Percentiles rank a stretch among this genome's conserved stretches.
phyloP scores from a whole-genome alignment of 345 rosid genomes.

The Noccaea caerulescens region DNA sequence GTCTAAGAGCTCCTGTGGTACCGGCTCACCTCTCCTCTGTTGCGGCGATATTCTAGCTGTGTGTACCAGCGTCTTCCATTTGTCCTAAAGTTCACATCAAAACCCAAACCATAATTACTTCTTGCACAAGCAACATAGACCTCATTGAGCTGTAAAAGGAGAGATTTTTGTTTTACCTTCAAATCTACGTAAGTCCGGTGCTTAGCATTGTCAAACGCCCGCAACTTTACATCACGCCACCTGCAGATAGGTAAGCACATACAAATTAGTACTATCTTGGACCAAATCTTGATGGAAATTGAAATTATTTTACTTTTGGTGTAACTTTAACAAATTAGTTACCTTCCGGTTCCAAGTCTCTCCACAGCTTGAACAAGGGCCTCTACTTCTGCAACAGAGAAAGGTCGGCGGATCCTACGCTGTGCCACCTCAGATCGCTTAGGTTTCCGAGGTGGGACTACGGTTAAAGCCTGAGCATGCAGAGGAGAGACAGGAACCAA shows the following conservation, averaged over 20 bases:
- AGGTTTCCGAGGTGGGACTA: slow-evolving; percentile 66
- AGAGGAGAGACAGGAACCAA: slow-evolving; percentile 66
- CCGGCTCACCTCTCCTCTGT: slow-evolving; percentile 99
- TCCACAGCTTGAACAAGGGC: slow-evolving; percentile 97
- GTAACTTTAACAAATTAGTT: slow-evolving; percentile 7
- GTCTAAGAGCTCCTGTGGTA: slow-evolving; percentile 93
- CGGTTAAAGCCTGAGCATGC: slow-evolving; percentile 59
- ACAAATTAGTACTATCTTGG: not conserved
- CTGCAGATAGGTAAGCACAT: slow-evolving; percentile 45
- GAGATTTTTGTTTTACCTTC: slow-evolving; percentile 54
- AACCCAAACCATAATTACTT: slow-evolving; percentile 38
- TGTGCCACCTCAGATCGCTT: slow-evolving; percentile 81
- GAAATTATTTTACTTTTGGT: not conserved
- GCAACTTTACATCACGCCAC: slow-evolving; percentile 96
- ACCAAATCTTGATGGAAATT: slow-evolving; percentile 5
- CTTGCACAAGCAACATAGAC: slow-evolving; percentile 45
- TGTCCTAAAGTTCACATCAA: slow-evolving; percentile 63
- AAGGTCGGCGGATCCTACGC: slow-evolving; percentile 98
- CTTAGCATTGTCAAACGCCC: slow-evolving; percentile 90
- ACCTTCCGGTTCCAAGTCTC: slow-evolving; percentile 99
- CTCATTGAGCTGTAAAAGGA: too few species aligned
- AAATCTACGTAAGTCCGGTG: slow-evolving; percentile 96
- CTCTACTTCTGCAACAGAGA: slow-evolving; percentile 97
- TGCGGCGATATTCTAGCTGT: slow-evolving; percentile 97
- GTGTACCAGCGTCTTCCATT: slow-evolving; percentile 97